These are phyloP conservation scores for Lipomyces chichibuensis DNA, from an alignment of 805 yeast genomes.

Conservation along the genomic window DNA sequence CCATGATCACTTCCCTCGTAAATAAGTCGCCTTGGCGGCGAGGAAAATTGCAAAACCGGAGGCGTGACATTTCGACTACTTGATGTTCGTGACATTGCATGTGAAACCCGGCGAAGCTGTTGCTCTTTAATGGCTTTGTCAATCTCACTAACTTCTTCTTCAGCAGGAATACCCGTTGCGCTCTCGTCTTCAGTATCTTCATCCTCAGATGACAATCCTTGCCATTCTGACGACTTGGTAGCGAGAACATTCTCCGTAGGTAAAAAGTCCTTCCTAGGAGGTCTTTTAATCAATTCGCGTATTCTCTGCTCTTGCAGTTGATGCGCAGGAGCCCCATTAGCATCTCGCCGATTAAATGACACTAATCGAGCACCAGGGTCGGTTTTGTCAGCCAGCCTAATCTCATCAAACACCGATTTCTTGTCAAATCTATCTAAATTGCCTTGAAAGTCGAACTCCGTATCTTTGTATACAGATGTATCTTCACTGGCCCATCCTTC, in stretches of 20 bases:
- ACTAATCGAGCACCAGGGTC: conserved; percentile 68
- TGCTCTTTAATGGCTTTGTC: conserved; percentile 24
- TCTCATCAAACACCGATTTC: conserved; percentile 73
- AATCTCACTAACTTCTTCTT: conserved; percentile 28
- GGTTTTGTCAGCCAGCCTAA: conserved; percentile 58
- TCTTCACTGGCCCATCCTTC: conserved; percentile 40
- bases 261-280: conserved; percentile 25
- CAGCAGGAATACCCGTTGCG: conserved; percentile 3
- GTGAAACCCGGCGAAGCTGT: conserved; percentile 18
- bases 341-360: conserved; percentile 60
- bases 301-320: conserved; percentile 33
- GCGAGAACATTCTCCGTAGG: conserved; percentile 34
- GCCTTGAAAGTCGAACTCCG: conserved; percentile 84
- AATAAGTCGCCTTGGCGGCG: conserved; percentile 18
- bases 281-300: conserved; percentile 17
- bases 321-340: conserved; percentile 20
- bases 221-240: conserved; percentile 21
- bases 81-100: conserved; percentile 11
- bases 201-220: conserved; percentile 10
- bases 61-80: conserved; percentile 25
- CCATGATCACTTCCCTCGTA: conserved; percentile 12
- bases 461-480: conserved; percentile 51
- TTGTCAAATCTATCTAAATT: conserved; percentile 84
- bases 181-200: conserved; percentile 16
- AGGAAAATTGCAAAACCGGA: conserved; percentile 9